phyloP scores from a whole-genome alignment of 2,329 filamentous ascomycete genomes.

The Pseudonectria foliicola region DNA sequence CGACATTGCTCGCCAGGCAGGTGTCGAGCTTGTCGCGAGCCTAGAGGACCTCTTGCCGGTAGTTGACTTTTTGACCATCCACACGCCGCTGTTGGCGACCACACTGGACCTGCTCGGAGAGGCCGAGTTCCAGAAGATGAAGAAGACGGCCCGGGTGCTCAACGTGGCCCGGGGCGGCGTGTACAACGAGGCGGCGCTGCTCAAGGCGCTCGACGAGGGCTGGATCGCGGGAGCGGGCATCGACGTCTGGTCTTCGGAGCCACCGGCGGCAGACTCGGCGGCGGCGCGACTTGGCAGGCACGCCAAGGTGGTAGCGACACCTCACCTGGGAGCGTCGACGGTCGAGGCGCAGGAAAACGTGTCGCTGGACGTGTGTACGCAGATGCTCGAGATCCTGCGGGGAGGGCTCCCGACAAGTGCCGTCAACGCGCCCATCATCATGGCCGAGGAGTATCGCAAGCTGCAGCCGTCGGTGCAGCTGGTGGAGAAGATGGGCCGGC shows the following conservation, averaged over 20 bases:
- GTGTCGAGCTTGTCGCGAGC: slow-evolving; percentile 53
- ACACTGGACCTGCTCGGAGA: slow-evolving; percentile 68
- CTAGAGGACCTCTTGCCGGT: slow-evolving; percentile 54
- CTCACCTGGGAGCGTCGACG: slow-evolving; percentile 73
- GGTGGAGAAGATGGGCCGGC: slow-evolving; percentile 69
- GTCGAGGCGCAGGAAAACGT: slow-evolving; percentile 81
- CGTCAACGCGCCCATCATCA: slow-evolving; percentile 74
- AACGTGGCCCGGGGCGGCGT: slow-evolving; percentile 78
- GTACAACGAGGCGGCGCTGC: slow-evolving; percentile 67
- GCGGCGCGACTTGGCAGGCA: slow-evolving; percentile 60
- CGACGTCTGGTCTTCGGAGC: slow-evolving; percentile 74
- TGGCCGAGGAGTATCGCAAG: slow-evolving; percentile 72
- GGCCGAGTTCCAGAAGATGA: slow-evolving; percentile 63
- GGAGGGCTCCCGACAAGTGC: slow-evolving; percentile 69
- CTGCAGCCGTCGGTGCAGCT: slow-evolving; percentile 70
- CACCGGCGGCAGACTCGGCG: slow-evolving; percentile 46
- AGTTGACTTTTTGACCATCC: slow-evolving; percentile 72
- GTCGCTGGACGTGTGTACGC: slow-evolving; percentile 73
- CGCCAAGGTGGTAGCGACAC: slow-evolving; percentile 67
- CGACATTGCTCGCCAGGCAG: slow-evolving; percentile 61
- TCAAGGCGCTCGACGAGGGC: slow-evolving; percentile 62
- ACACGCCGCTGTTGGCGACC: slow-evolving; percentile 71
- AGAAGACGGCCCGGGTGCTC: slow-evolving; percentile 62
- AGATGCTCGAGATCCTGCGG: slow-evolving; percentile 65
- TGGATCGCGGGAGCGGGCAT: slow-evolving; percentile 71